These are phyloP conservation scores for Zychaea mexicana DNA, from an alignment of 371 early-diverging fungal genomes.

Conservation along the genomic window DNA sequence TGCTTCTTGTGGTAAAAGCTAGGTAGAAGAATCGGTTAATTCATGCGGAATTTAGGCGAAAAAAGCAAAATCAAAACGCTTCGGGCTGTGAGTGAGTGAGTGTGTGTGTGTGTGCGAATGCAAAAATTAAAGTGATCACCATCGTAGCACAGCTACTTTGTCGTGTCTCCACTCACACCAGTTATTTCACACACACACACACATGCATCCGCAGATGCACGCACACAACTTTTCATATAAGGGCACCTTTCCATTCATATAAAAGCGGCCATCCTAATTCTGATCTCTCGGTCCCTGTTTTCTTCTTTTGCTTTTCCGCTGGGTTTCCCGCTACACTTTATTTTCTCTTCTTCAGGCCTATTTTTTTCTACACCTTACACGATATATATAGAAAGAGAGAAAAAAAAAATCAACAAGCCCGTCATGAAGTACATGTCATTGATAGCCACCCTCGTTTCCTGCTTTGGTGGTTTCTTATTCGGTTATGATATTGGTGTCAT, in stretches of 20 bases:
- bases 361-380: too few relatives aligned
- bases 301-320: not conserved
- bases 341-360: too few relatives aligned
- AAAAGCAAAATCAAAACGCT: too few relatives aligned
- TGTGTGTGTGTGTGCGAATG: too few relatives aligned
- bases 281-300: too few relatives aligned
- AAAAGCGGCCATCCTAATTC: too few relatives aligned
- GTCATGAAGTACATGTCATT: slow-evolving; percentile 40
- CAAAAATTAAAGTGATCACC: not conserved
- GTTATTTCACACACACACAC: not conserved
- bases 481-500: slow-evolving; percentile 50
- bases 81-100: too few relatives aligned
- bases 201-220: not conserved
- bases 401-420: not conserved
- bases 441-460: slow-evolving; percentile 44
- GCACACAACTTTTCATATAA: not conserved
- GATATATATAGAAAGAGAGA: too few relatives aligned
- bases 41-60: not conserved
- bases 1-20: not conserved
- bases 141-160: not conserved
- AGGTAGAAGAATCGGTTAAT: not conserved
- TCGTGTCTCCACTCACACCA: not conserved
- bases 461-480: slow-evolving; percentile 51
- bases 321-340: not conserved
- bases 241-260: too few relatives aligned